phyloP scores from a whole-genome alignment of 2,329 filamentous ascomycete species.

The Penicillium capsulatum region DNA sequence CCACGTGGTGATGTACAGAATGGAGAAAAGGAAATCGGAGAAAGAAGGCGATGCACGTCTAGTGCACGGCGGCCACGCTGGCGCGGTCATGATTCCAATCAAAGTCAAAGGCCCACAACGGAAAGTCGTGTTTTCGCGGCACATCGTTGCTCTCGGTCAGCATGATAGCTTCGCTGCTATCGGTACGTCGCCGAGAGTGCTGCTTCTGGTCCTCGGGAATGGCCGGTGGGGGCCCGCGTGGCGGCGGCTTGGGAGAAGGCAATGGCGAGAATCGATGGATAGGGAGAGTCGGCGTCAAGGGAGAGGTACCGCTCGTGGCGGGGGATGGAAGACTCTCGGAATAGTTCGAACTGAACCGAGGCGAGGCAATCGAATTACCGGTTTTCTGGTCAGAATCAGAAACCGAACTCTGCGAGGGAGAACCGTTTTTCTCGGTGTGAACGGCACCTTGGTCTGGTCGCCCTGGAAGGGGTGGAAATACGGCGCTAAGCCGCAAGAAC shows the following conservation, averaged over 20 bases:
- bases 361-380: conserved; percentile 29
- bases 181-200: conserved; percentile 40
- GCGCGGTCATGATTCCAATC: conserved; percentile 42
- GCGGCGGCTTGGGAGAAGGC: conserved; percentile 31
- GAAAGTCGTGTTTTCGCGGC: conserved; percentile 52
- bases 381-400: conserved; percentile 37
- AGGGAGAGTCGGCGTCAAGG: conserved; percentile 38
- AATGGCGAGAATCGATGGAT: conserved; percentile 39
- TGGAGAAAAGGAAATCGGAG: conserved; percentile 1
- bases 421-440: conserved; percentile 27
- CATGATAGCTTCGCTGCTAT: conserved; percentile 46
- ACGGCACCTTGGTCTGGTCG: conserved; percentile 27
- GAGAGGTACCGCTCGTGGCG: conserved; percentile 36
- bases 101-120: conserved; percentile 37
- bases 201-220: conserved; percentile 32
- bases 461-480: conserved; percentile 24
- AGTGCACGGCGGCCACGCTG: conserved; percentile 37
- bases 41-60: conserved; percentile 10
- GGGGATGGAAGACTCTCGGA: conserved; percentile 39
- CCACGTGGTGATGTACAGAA: conserved; percentile 7
- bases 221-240: conserved; percentile 30
- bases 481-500: conserved; percentile 39
- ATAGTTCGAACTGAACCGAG: conserved; percentile 34
- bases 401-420: conserved; percentile 26
- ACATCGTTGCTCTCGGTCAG: conserved; percentile 46